Conservation (phyloP, 2,329 filamentous ascomycete species). For the Teratosphaeria viscida region DNA sequence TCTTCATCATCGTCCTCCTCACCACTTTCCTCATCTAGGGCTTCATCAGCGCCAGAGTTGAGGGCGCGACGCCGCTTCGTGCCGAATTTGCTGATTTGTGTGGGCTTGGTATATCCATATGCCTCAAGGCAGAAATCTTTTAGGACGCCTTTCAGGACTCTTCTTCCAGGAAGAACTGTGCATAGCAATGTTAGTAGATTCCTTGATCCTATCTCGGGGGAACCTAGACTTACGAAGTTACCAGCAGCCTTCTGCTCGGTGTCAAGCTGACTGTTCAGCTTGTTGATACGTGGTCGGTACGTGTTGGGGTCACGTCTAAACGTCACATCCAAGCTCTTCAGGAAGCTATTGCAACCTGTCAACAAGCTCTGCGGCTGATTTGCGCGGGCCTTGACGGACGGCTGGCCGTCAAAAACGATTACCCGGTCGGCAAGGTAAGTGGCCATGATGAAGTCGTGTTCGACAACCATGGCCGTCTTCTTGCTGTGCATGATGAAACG, state of each 20-base stretch:
- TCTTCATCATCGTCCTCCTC: constrained; percentile 50
- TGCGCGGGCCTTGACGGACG: constrained; percentile 77
- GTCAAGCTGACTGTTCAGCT: constrained; percentile 87
- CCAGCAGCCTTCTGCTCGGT: constrained; percentile 91
- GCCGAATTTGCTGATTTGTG: constrained; percentile 5
- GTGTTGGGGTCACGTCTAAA: constrained; percentile 97
- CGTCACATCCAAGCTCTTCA: constrained; percentile 94
- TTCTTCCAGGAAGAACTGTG: constrained; percentile 90
- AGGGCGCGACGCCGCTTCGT: constrained; percentile 21
- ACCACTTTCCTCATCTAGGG: constrained; percentile 50
- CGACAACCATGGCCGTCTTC: constrained; percentile 98
- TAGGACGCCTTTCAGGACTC: constrained; percentile 57
- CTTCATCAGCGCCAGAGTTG: constrained; percentile 40
- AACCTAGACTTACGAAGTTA: constrained; percentile 62
- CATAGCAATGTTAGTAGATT: not conserved
- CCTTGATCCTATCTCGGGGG: not conserved
- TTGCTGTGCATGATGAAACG: constrained; percentile 99
- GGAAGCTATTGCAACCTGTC: constrained; percentile 90
- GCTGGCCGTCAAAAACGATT: constrained; percentile 95
- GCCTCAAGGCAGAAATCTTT: constrained; percentile 1
- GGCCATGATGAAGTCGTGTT: constrained; percentile 99
- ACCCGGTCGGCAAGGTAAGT: constrained; percentile 80
- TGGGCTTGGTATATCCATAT: not conserved
- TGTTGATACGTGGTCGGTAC: constrained; percentile 97
- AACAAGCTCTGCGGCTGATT: constrained; percentile 85